phyloP scores from a whole-genome alignment of 768 basidiomycete species.

The Chalciporus chontae region DNA sequence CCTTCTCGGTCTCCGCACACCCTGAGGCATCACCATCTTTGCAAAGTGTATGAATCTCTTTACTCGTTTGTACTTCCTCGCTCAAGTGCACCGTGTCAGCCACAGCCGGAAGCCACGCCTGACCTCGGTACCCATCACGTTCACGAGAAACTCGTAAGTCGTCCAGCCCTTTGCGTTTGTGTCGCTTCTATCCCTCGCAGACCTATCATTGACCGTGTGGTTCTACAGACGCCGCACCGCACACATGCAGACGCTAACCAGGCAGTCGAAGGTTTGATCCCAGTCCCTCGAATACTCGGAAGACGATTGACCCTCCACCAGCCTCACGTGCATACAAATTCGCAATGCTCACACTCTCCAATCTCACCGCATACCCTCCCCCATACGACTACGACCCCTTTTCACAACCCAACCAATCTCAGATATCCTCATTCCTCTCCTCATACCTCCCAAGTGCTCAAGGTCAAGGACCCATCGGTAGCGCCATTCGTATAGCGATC shows the following conservation, averaged over 20 bases:
- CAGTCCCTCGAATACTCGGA: background rate
- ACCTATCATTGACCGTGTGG: background rate
- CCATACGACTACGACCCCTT: conserved; percentile 52
- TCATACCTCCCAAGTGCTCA: conserved; percentile 68
- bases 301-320: conserved; percentile 24
- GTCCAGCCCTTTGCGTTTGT: background rate
- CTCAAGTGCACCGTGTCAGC: conserved; percentile 5
- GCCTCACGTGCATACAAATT: conserved; percentile 75
- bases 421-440: conserved; percentile 52
- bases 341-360: conserved; percentile 63
- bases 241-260: conserved; percentile 35
- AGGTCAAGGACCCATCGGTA: conserved; percentile 75
- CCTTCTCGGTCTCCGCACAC: conserved; percentile 43
- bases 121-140: conserved; percentile 1
- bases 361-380: conserved; percentile 58
- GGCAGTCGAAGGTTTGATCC: conserved; percentile 47
- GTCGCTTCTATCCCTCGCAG: no score
- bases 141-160: conserved; percentile 16
- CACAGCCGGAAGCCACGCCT: conserved; percentile 12
- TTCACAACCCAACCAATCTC: conserved; percentile 34
- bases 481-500: conserved; percentile 60
- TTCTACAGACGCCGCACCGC: conserved; percentile 13
- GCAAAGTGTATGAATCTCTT: conserved; percentile 14
- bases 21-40: conserved; percentile 13
- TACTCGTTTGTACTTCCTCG: background rate